Percentiles rank a stretch among this genome's conserved stretches.
These are phyloP conservation scores for Xylariaceae sp. DNA, from an alignment of 2,329 filamentous ascomycete genomes.

Conservation along the genomic window DNA sequence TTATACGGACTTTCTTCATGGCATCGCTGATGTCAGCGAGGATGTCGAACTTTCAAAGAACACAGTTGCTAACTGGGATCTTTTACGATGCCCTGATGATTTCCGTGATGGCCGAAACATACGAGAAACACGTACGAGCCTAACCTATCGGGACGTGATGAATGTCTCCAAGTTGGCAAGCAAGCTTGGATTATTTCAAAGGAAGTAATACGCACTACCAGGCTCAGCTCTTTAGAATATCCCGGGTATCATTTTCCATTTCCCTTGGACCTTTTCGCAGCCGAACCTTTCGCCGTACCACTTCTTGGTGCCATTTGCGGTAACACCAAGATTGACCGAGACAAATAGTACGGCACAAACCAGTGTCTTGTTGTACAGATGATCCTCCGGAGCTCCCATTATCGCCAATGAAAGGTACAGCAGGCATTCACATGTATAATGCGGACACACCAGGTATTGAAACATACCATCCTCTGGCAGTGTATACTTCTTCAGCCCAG, in stretches of 20 bases:
- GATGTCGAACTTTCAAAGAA: constrained; percentile 66
- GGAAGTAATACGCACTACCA: constrained; percentile 36
- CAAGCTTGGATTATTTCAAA: constrained; percentile 60
- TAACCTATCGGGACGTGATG: constrained; percentile 85
- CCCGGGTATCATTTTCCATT: constrained; percentile 77
- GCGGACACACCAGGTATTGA: constrained; percentile 74
- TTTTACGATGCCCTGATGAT: constrained; percentile 56
- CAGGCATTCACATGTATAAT: constrained; percentile 87
- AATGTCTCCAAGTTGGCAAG: constrained; percentile 75
- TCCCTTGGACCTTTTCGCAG: constrained; percentile 58
- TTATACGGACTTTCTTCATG: constrained; percentile 74
- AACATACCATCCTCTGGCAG: constrained; percentile 77
- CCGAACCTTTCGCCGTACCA: constrained; percentile 85
- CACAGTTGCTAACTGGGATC: constrained; percentile 72
- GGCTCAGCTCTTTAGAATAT: constrained; percentile 53
- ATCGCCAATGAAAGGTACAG: constrained; percentile 82
- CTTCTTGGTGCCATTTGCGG: constrained; percentile 73
- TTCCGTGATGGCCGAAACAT: constrained; percentile 57
- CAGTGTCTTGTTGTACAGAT: constrained; percentile 72
- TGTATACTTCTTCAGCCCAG: constrained; percentile 77
- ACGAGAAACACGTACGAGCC: constrained; percentile 66
- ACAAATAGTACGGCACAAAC: constrained; percentile 74
- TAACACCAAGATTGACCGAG: constrained; percentile 76
- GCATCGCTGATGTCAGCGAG: constrained; percentile 66
- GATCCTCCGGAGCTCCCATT: constrained; percentile 69